Evolutionary conservation across 2,329 filamentous ascomycete genomes (phyloP).

Genomic region (Paramyrothecium roridum): DNA sequence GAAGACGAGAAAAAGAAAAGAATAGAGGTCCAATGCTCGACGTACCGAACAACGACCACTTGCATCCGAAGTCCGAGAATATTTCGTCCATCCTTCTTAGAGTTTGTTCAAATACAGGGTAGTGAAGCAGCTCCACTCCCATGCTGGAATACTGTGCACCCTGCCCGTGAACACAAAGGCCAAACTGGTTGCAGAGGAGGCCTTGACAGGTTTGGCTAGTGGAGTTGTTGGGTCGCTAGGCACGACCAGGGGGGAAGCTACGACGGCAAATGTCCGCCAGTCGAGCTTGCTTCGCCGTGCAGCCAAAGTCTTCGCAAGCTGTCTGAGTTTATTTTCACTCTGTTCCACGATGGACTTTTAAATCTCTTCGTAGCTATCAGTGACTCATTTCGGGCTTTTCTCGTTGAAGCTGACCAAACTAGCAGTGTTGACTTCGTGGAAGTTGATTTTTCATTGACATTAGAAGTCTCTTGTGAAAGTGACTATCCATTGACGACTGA

Average conservation of each 20-base stretch:
- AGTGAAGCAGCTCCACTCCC: constrained; percentile 24
- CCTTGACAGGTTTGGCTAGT: not conserved
- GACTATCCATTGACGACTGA: no score
- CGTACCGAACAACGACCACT: constrained; percentile 3
- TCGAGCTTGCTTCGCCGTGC: not conserved
- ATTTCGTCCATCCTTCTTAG: not conserved
- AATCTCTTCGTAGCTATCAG: no score
- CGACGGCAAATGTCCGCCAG: not conserved
- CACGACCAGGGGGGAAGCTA: no score
- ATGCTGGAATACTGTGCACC: constrained; percentile 27
- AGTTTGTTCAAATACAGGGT: constrained; percentile 1
- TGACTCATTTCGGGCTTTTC: no score
- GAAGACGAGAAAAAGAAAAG: no score
- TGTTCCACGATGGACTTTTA: no score
- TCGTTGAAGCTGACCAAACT: no score
- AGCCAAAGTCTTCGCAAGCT: not conserved
- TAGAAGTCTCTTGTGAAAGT: no score
- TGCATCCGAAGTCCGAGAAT: constrained; percentile 14
- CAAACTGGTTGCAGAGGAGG: not conserved
- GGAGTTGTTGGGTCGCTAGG: not conserved
- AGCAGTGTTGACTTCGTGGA: no score
- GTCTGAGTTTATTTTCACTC: not conserved
- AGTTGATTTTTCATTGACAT: no score
- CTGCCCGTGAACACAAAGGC: constrained; percentile 27
- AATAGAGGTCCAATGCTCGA: no score